A percentile compares a stretch with the other conserved stretches of the same genome.
phyloP scores from a whole-genome alignment of 768 basidiomycete genomes.

The Trametes cubensis region DNA sequence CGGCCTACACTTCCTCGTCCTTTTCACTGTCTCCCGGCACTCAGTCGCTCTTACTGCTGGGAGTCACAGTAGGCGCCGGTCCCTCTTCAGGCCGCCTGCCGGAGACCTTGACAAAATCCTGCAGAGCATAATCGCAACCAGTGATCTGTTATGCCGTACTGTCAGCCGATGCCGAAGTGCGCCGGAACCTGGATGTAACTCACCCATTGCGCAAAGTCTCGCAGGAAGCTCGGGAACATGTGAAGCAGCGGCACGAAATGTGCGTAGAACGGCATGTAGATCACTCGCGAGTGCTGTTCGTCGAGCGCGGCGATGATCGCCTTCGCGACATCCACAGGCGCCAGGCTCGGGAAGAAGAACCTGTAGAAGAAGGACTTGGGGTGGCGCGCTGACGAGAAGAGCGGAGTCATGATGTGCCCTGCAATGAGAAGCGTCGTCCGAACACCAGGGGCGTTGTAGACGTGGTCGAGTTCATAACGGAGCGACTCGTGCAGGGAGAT shows the following conservation, averaged over 20 bases:
- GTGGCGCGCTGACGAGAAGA: slow-evolving; percentile 67
- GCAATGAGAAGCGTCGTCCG: slow-evolving; percentile 88
- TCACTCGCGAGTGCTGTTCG: slow-evolving; percentile 70
- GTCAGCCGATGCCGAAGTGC: slow-evolving; percentile 21
- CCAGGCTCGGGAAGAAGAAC: slow-evolving; percentile 78
- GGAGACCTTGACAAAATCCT: slow-evolving; percentile 64
- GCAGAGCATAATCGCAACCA: slow-evolving; percentile 73
- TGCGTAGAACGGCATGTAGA: slow-evolving; percentile 74
- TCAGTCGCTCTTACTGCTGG: slow-evolving; percentile 18
- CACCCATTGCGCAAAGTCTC: slow-evolving; percentile 81
- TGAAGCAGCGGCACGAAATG: slow-evolving; percentile 58
- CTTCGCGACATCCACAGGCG: slow-evolving; percentile 78
- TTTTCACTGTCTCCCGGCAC: no score
- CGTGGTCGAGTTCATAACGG: slow-evolving; percentile 82
- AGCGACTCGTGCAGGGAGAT: slow-evolving; percentile 81
- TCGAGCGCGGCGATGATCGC: slow-evolving; percentile 81
- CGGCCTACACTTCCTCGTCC: no score
- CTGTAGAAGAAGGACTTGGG: slow-evolving; percentile 54
- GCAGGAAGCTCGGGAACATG: slow-evolving; percentile 68
- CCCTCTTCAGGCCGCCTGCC: slow-evolving; percentile 61
- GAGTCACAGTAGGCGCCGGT: slow-evolving; percentile 22
- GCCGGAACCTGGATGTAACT: slow-evolving; percentile 13
- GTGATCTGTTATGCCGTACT: slow-evolving; percentile 51
- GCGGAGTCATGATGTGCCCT: slow-evolving; percentile 74
- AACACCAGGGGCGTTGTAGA: slow-evolving; percentile 74